These are phyloP conservation scores for Eucalyptus dawsonii DNA, from an alignment of 345 rosid species.

Conservation along the genomic window DNA sequence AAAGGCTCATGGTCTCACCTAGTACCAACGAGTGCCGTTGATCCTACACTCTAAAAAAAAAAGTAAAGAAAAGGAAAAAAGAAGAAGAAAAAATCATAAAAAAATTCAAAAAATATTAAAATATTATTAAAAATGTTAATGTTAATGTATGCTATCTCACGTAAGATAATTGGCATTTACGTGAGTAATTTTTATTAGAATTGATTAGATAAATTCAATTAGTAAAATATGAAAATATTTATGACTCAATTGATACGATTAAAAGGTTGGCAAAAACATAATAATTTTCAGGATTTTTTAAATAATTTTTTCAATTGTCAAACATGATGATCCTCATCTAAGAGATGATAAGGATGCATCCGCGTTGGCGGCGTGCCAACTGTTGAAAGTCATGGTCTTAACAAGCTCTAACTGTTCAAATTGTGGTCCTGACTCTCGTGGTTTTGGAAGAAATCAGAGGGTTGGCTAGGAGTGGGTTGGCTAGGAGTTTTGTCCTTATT, in stretches of 20 bases:
- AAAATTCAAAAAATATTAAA: neutral
- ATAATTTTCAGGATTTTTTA: neutral
- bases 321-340: neutral
- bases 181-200: neutral
- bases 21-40: too few relatives aligned
- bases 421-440: neutral
- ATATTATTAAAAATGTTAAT: neutral
- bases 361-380: neutral
- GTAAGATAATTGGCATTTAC: accelerated
- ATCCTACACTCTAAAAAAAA: neutral
- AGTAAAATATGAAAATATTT: neutral
- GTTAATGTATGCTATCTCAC: neutral
- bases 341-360: neutral
- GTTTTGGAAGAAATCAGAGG: neutral
- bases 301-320: neutral
- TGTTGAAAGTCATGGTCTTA: neutral
- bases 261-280: neutral
- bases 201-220: neutral
- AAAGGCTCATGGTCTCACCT: too few relatives aligned
- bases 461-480: neutral
- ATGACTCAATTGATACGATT: accelerated
- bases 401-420: neutral
- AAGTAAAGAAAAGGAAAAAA: neutral
- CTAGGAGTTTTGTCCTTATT: neutral
- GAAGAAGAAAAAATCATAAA: too few relatives aligned